Evolutionary conservation across 179 eudicot genomes (phyloP).

Genomic region (Amaranthus tricolor): DNA sequence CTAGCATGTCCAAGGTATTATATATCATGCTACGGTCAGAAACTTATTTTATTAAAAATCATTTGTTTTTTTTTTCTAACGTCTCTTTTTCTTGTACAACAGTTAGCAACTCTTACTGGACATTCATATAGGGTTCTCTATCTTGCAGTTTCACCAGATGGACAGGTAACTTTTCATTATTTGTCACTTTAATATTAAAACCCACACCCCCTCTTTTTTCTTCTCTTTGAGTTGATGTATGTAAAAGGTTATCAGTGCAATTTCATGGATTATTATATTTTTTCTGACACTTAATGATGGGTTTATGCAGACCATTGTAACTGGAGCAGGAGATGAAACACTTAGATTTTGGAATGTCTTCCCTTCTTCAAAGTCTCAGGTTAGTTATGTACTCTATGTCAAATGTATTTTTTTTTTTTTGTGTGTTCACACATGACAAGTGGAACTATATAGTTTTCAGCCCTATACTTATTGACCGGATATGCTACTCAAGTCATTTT

Average conservation of each 20-base stretch:
- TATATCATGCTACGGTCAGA: conserved; percentile 2
- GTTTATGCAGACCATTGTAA: conserved; percentile 74
- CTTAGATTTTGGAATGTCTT: conserved; percentile 96
- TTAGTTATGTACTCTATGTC: conserved; percentile 14
- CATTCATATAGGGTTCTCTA: conserved; percentile 88
- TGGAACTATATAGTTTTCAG: neutral
- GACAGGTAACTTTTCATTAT: conserved; percentile 51
- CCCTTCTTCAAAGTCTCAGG: conserved; percentile 97
- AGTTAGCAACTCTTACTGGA: conserved; percentile 90
- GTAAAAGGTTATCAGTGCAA: neutral
- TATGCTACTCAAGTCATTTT: neutral
- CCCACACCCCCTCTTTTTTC: neutral
- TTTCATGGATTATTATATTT: conserved; percentile 1
- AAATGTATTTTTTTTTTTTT: neutral
- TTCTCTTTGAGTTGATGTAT: neutral
- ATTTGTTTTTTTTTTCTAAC: neutral
- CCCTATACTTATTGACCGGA: neutral
- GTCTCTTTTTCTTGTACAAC: conserved; percentile 16
- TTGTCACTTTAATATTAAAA: neutral
- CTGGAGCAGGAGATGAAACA: conserved; percentile 99
- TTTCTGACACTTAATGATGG: conserved; percentile 6
- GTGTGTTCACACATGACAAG: too few relatives aligned
- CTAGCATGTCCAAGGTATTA: conserved; percentile 90
- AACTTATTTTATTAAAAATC: too few relatives aligned
- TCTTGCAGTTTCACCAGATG: conserved; percentile 91